Evolutionary conservation across 73 alveolate genomes (phyloP), one percentile per base, ranked within the genome.

Genomic region (Paramecium pentaurelia): DNA sequence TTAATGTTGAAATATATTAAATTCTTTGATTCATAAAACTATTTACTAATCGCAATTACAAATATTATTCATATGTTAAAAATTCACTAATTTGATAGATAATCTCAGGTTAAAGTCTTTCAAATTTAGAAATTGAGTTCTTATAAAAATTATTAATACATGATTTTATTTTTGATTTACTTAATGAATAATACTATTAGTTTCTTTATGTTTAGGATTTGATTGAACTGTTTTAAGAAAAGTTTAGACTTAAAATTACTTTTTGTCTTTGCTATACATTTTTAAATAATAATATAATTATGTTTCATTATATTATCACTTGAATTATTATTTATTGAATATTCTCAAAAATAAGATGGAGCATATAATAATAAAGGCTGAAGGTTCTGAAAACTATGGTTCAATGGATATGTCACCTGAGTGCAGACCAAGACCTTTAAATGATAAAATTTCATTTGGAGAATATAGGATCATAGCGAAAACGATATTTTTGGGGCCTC

Each of bases 371-470:
- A 64, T 64, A 32, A 64, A 64, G 47, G 42, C 51, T 64, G 84
- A 73, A 32, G 87, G 60, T 11, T 7, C 60, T 12, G 47, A 34
- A 30, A 73, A 73, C 40, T 73, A 73, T 37, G 87, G 87, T 12
- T 73, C 87, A 37, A 37, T 73, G 60, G 87, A 40, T 37, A 37
- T 37, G 30, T 73, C 87, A 37, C 87, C 87, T 34, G 87, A 73
- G 40, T 73, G 32, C 68, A 73, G 40, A 73, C 64, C 87, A 20
- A 32, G 87, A 36, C 58, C 60, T 18, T 37, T 73, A n/a, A 40
- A 18, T 12, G 87, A 73, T 73, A 73, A 10, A 5, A 16, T 0
- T 36, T 37, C 28, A 14, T 30, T 6, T 34, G 60, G 60, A 8
- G 60, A 73, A 36, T 73, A 73, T 73, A 18, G 18, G 60, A 36